These are phyloP conservation scores for Metrosideros polymorpha DNA, from an alignment of 441 rosid species.

Conservation along the genomic window DNA sequence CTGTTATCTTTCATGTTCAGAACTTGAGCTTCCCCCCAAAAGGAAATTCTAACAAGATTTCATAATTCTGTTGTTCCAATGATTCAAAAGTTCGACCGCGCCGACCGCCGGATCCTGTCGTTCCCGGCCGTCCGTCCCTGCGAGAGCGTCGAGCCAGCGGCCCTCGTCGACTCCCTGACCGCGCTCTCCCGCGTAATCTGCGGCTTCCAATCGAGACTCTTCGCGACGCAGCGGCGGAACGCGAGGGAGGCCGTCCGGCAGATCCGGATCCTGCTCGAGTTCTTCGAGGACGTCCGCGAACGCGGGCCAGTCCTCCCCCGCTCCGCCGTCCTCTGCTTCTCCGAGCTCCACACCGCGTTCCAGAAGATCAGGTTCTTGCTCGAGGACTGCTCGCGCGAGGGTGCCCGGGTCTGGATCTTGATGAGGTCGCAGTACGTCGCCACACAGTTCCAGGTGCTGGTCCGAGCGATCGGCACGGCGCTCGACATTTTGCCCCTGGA, in stretches of 20 bases:
- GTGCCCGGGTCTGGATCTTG: constrained; percentile 47
- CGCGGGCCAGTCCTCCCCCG: constrained; percentile 10
- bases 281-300: constrained; percentile 49
- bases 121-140: constrained; percentile 75
- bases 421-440: constrained; percentile 42
- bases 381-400: constrained; percentile 64
- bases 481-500: constrained; percentile 46
- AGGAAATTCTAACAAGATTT: background rate
- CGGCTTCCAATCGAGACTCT: constrained; percentile 25
- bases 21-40: background rate
- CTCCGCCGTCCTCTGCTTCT: constrained; percentile 34
- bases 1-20: background rate
- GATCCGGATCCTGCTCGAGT: constrained; percentile 32
- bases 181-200: constrained; percentile 30
- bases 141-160: constrained; percentile 34
- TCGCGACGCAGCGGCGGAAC: constrained; percentile 40
- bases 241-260: constrained; percentile 39
- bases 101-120: constrained; percentile 49
- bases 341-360: constrained; percentile 55
- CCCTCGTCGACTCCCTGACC: constrained; percentile 44
- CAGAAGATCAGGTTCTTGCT: constrained; percentile 55
- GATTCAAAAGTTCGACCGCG: constrained; percentile 21
- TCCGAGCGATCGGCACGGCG: constrained; percentile 41
- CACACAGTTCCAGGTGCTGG: constrained; percentile 35
- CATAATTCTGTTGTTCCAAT: constrained; percentile 6